Evolutionary conservation across 495 filamentous ascomycete genomes (phyloP), one percentile per base, ranked within the genome.

Genomic region (Hypoxylon fragiforme): DNA sequence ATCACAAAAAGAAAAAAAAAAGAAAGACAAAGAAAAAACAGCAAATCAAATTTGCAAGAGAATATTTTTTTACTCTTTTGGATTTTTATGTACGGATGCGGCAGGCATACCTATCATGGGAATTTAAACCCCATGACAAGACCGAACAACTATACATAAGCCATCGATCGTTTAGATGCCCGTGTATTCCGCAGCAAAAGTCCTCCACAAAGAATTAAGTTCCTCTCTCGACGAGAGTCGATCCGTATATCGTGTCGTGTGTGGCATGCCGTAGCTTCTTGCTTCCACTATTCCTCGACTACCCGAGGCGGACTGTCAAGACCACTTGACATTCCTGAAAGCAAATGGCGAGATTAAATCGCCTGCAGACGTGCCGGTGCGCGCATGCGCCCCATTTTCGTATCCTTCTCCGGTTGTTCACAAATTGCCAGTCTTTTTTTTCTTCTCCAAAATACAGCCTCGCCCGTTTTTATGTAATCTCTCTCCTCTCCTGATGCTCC

Each of bases 21-120:
- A n/a, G n/a, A 36, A 19, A 37, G 13, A 45, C 39, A 12, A 8
- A 15, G 16, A 24, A n/a, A 14, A 22, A 40, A 9, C 30, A 40
- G 5, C 13, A 13, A 49, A 11, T 30, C 15, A 30, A 39, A 12
- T 16, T 32, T 51, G 56, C 36, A 7, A 56, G 43, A 56, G 58
- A 43, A 52, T 62, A 56, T 62, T 56, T 62, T 62, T 62, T 62
- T 56, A 62, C 58, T 56, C 58, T 56, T 61, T 62, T 62, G 37
- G 15, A 51, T 61, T 51, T 46, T 48, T 62, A 62, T 62, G 50
- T 62, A 62, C 58, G 58, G 43, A 20, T 47, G 52, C 58, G 48
- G 58, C 14, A 48, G 58, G 52, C 58, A 62, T 56, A 4, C 39
- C 42, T 51, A 44, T 57, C 54, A 51, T 56, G 41, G 28, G 50